Conservation (phyloP, 176 grass and related monocot species). For the Lolium rigidum region DNA sequence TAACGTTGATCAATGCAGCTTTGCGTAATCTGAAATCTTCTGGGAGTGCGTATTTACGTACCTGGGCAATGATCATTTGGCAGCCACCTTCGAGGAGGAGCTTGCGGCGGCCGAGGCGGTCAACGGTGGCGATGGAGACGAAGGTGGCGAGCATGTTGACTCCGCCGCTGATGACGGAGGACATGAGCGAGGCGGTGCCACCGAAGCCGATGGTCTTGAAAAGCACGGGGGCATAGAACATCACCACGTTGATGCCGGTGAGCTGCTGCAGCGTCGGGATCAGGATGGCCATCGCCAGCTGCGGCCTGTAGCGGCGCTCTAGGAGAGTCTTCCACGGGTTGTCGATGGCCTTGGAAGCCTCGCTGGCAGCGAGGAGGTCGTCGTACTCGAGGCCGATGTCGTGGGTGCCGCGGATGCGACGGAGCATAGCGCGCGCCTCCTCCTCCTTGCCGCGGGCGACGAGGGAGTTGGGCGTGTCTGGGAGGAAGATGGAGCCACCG, state of each 20-base stretch:
- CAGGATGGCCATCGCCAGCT: conserved; percentile 64
- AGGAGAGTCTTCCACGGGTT: conserved; percentile 22
- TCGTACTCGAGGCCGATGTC: conserved; percentile 30
- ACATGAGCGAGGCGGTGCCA: conserved; percentile 46
- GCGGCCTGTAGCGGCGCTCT: conserved; percentile 36
- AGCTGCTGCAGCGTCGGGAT: conserved; percentile 53
- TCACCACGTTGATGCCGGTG: conserved; percentile 34
- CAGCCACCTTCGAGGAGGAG: conserved; percentile 63
- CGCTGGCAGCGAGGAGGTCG: conserved; percentile 25
- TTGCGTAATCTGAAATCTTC: background rate
- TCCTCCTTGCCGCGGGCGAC: conserved; percentile 29
- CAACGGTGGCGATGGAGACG: conserved; percentile 68
- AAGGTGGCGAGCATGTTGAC: conserved; percentile 67
- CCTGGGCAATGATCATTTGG: conserved; percentile 34
- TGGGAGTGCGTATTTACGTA: background rate
- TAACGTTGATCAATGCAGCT: background rate
- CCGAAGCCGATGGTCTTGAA: conserved; percentile 71
- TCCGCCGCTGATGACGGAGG: conserved; percentile 31
- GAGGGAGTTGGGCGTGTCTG: conserved; percentile 48
- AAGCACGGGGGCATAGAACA: conserved; percentile 56
- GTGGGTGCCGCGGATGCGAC: conserved; percentile 7
- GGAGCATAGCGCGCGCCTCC: conserved; percentile 27
- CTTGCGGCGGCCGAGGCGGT: conserved; percentile 68
- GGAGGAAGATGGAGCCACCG: conserved; percentile 39
- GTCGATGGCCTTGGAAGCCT: background rate